phyloP scores from a whole-genome alignment of 2,329 filamentous ascomycete genomes.

The Curvularia spicifera region DNA sequence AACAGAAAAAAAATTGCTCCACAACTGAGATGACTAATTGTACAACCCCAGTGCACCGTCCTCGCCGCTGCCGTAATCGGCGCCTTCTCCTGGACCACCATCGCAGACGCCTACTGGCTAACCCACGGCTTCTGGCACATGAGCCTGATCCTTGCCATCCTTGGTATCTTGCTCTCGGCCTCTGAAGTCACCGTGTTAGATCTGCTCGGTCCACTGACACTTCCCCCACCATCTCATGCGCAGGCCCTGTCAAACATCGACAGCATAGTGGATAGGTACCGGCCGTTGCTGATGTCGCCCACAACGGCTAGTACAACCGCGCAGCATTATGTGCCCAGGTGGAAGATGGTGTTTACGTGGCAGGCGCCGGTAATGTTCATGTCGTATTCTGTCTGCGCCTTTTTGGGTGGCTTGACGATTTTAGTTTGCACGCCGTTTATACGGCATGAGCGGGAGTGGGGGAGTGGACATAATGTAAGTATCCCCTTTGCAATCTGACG shows the following conservation, averaged over 20 bases:
- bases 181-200: background rate
- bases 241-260: background rate
- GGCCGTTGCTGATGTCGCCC: background rate
- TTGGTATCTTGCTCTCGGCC: background rate
- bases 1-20: background rate
- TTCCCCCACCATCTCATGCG: background rate
- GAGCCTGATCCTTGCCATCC: background rate
- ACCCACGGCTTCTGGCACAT: constrained; percentile 1
- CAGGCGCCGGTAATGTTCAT: constrained; percentile 1
- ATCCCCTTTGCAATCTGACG: background rate
- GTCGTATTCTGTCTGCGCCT: background rate
- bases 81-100: background rate
- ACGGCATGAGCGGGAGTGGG: background rate
- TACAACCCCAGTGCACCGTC: background rate
- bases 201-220: background rate
- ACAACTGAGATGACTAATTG: background rate
- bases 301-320: too few relatives aligned
- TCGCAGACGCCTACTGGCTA: background rate
- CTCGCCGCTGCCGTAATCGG: constrained; percentile 1
- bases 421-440: background rate
- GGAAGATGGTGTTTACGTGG: constrained; percentile 2
- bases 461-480: background rate
- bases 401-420: background rate
- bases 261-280: background rate
- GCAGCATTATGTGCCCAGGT: background rate